Percentiles rank a stretch among this genome's conserved stretches.
Evolutionary conservation across 768 basidiomycete species (phyloP).

Genomic region (Pisolithus marmoratus): DNA sequence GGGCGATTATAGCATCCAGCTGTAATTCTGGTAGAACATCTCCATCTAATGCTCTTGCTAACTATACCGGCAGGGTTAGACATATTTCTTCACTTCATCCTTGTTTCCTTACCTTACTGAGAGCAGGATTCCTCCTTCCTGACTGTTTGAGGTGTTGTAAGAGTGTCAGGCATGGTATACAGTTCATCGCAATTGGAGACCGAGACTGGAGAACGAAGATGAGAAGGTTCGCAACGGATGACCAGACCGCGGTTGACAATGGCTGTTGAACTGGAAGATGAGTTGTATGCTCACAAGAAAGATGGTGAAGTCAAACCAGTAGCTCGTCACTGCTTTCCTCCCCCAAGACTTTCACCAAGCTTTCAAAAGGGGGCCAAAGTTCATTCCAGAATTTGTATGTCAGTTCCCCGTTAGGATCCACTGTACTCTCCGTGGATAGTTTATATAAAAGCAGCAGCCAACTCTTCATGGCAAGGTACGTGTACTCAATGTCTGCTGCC

Average conservation of each 20-base stretch:
- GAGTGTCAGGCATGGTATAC: constrained; percentile 42
- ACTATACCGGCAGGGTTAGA: constrained; percentile 28
- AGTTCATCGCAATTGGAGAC: constrained; percentile 48
- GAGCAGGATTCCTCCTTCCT: constrained; percentile 42
- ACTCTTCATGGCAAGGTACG: constrained; percentile 61
- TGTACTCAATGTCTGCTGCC: constrained; percentile 59
- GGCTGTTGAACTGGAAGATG: constrained; percentile 35
- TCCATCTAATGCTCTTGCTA: constrained; percentile 46
- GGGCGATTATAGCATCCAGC: constrained; percentile 45
- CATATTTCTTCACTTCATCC: neutral
- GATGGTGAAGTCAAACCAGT: neutral
- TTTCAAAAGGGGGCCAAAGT: constrained; percentile 67
- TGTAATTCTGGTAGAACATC: constrained; percentile 46
- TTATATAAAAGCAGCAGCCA: constrained; percentile 59
- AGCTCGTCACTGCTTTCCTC: constrained; percentile 38
- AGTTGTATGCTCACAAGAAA: neutral
- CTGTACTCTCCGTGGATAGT: constrained; percentile 12
- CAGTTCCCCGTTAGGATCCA: constrained; percentile 21
- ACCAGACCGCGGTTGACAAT: constrained; percentile 46
- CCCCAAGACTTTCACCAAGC: constrained; percentile 42
- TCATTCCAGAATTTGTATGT: constrained; percentile 62
- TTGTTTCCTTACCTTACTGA: constrained; percentile 40
- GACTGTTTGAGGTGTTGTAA: constrained; percentile 46
- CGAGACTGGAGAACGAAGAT: constrained; percentile 55
- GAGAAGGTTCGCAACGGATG: constrained; percentile 62